Percentiles rank a stretch among this genome's conserved stretches.
Conservation (phyloP, 192 early-diverging fungal genomes). For the Coemansia sp. region DNA sequence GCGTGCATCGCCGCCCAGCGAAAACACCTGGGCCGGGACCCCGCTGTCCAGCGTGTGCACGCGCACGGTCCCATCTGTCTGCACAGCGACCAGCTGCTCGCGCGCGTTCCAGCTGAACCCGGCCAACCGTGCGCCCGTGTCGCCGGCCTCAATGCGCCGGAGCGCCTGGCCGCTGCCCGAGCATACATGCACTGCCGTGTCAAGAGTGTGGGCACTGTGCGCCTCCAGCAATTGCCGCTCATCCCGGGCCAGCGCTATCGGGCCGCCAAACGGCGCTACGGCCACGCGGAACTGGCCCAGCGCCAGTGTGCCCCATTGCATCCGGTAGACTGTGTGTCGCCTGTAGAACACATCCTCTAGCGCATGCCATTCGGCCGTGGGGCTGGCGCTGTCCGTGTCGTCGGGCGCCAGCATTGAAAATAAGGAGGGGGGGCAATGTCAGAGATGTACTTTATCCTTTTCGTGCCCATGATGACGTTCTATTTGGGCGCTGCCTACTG, state of each 20-base stretch:
- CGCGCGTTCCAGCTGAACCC: conserved; percentile 85
- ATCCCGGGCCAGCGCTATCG: conserved; percentile 90
- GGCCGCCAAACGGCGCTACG: conserved; percentile 86
- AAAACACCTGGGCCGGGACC: conserved; percentile 51
- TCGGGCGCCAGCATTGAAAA: too few species aligned
- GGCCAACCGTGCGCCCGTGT: conserved; percentile 75
- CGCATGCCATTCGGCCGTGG: conserved; percentile 39
- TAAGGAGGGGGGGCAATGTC: too few species aligned
- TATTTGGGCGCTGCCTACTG: too few species aligned
- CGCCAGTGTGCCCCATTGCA: conserved; percentile 88
- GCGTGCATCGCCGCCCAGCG: conserved; percentile 58
- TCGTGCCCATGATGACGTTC: too few species aligned
- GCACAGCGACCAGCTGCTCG: conserved; percentile 81
- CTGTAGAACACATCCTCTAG: conserved; percentile 49
- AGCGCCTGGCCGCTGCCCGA: conserved; percentile 80
- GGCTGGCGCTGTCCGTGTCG: too few species aligned
- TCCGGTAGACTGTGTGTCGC: conserved; percentile 75
- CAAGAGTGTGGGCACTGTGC: conserved; percentile 63
- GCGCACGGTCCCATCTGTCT: conserved; percentile 77
- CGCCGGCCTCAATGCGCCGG: conserved; percentile 88
- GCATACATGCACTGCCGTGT: conserved; percentile 79
- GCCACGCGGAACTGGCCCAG: conserved; percentile 77
- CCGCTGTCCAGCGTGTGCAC: conserved; percentile 83
- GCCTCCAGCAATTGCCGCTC: conserved; percentile 77
- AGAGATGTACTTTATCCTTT: too few species aligned